These are phyloP conservation scores for Chalaropsis thielavioides DNA, from an alignment of 2,329 filamentous ascomycete genomes.

Conservation along the genomic window DNA sequence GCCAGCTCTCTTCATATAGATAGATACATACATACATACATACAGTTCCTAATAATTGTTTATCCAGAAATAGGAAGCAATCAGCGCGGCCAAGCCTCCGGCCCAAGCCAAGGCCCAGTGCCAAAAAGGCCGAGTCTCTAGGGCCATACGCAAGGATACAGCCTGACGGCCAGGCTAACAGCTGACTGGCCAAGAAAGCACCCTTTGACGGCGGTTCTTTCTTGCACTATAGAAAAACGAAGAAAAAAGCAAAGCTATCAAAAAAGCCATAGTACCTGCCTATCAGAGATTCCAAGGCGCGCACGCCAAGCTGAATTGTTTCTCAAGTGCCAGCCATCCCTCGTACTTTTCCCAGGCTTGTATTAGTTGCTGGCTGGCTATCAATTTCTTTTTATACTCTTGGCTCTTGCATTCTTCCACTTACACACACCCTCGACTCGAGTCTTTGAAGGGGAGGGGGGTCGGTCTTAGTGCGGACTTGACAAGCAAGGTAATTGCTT, in stretches of 20 bases:
- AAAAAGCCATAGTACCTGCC: neutral
- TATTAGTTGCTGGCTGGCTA: neutral
- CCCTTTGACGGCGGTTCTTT: neutral
- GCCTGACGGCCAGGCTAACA: neutral
- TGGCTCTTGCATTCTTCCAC: neutral
- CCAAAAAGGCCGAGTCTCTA: neutral
- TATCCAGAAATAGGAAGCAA: neutral
- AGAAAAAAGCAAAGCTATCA: neutral
- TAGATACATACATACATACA: neutral
- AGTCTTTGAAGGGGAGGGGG: neutral
- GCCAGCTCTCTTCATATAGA: too few relatives aligned
- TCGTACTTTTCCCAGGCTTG: neutral
- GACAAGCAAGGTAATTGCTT: neutral
- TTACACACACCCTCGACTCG: neutral
- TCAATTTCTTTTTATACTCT: neutral
- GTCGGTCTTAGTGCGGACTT: neutral
- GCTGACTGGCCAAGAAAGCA: neutral
- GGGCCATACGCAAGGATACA: neutral
- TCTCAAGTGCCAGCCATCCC: neutral
- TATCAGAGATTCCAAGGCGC: neutral
- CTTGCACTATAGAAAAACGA: too few relatives aligned
- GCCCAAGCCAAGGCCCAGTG: neutral
- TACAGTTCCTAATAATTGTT: neutral
- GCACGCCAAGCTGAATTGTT: constrained; percentile 4
- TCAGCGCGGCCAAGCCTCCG: neutral